These are phyloP conservation scores for Talaromyces rugulosus DNA, from an alignment of 2,329 filamentous ascomycete genomes.

Conservation along the genomic window DNA sequence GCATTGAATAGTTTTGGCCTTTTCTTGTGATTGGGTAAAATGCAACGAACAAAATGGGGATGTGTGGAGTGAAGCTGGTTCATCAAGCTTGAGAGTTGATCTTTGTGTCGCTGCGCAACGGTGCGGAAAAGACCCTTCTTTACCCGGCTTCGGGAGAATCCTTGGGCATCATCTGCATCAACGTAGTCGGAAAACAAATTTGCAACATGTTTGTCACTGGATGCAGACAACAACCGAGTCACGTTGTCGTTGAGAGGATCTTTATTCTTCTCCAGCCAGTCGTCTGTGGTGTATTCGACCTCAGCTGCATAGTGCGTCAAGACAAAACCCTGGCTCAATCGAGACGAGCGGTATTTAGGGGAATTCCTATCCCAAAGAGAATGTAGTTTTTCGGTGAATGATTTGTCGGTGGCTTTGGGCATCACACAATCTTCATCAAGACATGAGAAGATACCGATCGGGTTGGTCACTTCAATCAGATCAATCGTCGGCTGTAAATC, in stretches of 20 bases:
- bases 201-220: conserved; percentile 77
- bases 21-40: conserved; percentile 97
- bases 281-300: conserved; percentile 91
- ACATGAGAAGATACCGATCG: conserved; percentile 98
- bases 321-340: conserved; percentile 86
- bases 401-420: conserved; percentile 96
- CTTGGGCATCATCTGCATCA: conserved; percentile 69
- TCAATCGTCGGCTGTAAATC: conserved; percentile 97
- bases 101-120: conserved; percentile 94
- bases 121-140: conserved; percentile 98
- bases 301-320: conserved; percentile 97
- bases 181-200: conserved; percentile 83
- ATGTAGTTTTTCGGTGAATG: conserved; percentile 97
- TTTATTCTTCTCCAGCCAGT: conserved; percentile 99
- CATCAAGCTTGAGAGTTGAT: conserved; percentile 97
- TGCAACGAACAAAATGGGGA: conserved; percentile 96
- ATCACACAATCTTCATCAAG: conserved; percentile 97
- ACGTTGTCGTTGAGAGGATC: conserved; percentile 97
- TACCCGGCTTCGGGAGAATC: conserved; percentile 69
- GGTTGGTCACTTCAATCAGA: conserved; percentile 90
- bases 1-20: conserved; percentile 87
- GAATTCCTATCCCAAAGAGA: conserved; percentile 95
- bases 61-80: conserved; percentile 89
- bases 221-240: conserved; percentile 78
- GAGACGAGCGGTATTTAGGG: conserved; percentile 82